Evolutionary conservation across 192 early-diverging fungal genomes (phyloP).

Genomic region (Phlyctochytrium bullatum): DNA sequence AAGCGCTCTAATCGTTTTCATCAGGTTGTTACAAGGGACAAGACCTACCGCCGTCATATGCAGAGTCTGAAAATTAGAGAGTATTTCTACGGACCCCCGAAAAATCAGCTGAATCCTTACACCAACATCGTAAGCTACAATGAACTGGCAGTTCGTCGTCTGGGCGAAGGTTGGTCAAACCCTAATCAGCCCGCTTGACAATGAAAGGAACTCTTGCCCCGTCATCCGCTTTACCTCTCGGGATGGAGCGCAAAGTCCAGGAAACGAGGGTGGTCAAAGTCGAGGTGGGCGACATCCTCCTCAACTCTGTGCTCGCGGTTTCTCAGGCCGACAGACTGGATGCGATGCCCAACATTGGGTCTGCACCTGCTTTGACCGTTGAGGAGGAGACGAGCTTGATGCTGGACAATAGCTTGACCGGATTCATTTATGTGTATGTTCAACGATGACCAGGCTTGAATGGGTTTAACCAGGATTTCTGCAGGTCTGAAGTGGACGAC

Average conservation of each 20-base stretch:
- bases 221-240: slow-evolving; percentile 87
- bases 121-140: slow-evolving; percentile 74
- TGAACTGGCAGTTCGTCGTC: slow-evolving; percentile 73
- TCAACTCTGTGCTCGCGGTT: slow-evolving; percentile 85
- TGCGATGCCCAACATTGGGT: slow-evolving; percentile 38
- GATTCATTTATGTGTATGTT: slow-evolving; percentile 81
- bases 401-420: slow-evolving; percentile 66
- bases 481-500: slow-evolving; percentile 76
- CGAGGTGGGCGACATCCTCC: slow-evolving; percentile 72
- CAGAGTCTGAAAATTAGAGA: slow-evolving; percentile 77
- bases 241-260: slow-evolving; percentile 71
- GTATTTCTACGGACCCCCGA: slow-evolving; percentile 91
- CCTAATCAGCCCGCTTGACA: slow-evolving; percentile 20
- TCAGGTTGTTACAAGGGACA: slow-evolving; percentile 87
- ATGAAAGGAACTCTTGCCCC: slow-evolving; percentile 79
- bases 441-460: not conserved
- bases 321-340: slow-evolving; percentile 58
- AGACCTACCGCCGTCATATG: slow-evolving; percentile 60
- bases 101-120: slow-evolving; percentile 78
- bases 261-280: slow-evolving; percentile 81
- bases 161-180: slow-evolving; percentile 61
- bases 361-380: slow-evolving; percentile 28
- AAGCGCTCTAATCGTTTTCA: not conserved
- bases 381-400: slow-evolving; percentile 52
- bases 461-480: not conserved